phyloP scores from a whole-genome alignment of 495 filamentous ascomycete species.

The Xylaria grammica region DNA sequence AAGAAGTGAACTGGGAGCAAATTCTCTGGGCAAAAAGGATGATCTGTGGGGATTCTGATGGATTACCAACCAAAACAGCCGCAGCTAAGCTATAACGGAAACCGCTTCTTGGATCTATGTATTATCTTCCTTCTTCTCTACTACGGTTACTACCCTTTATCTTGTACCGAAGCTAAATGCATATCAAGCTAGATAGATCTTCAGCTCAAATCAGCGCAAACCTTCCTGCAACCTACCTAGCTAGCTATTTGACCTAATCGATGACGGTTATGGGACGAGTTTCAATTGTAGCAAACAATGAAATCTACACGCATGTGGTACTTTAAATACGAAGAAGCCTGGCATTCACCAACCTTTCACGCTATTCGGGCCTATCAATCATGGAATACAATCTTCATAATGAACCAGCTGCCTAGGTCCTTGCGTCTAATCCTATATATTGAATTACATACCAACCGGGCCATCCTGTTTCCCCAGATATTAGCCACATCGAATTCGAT shows the following conservation, averaged over 20 bases:
- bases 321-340: too few relatives aligned
- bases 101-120: not conserved
- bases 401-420: too few relatives aligned
- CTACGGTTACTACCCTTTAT: not conserved
- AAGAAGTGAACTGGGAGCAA: conserved; percentile 59
- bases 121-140: not conserved
- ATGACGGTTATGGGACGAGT: too few relatives aligned
- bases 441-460: too few relatives aligned
- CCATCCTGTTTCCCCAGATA: too few relatives aligned
- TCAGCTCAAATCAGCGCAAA: not conserved
- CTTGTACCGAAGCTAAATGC: not conserved
- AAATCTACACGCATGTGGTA: too few relatives aligned
- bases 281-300: too few relatives aligned
- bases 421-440: too few relatives aligned
- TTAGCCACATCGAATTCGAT: too few relatives aligned
- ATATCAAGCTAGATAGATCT: not conserved
- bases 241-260: not conserved
- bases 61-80: not conserved
- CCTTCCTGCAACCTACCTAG: not conserved
- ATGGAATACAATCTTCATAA: too few relatives aligned
- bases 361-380: too few relatives aligned
- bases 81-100: conserved; percentile 9
- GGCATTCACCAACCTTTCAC: too few relatives aligned
- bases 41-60: conserved; percentile 27
- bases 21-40: conserved; percentile 44